Base-by-base conservation (phyloP, 148 eudicot genomes). In the Persicaria tinctoria region DNA sequence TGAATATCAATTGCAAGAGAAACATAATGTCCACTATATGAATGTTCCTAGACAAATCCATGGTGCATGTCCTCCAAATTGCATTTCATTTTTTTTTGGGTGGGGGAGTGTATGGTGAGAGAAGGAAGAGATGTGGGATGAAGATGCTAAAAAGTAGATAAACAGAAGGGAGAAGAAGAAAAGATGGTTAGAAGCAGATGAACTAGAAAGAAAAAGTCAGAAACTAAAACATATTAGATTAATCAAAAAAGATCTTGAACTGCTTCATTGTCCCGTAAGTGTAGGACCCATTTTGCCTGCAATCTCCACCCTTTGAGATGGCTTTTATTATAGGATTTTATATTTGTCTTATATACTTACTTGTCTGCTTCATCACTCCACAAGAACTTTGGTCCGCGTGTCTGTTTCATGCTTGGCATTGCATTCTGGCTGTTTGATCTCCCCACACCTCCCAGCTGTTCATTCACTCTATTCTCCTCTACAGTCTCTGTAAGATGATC, bases 351-450 rank as follows among this genome's bases (percentile, higher is more conserved):
- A 6, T 48, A 6, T 74, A 74, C 74, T 83, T 85, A 95, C 98
- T 97, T 92, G 76, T 95, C 98, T 73, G 93, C 84, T 55, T 80
- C 81, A 79, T 90, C 98, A 66, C 91, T 87, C 98, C 98, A 95
- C 17, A 75, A 75, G 76, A 87, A 90, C 87, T 80, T 87, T 75
- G 75, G 79, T 75, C 80, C 80, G 18, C 88, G 89, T 75, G 78
- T 74, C 78, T 83, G 76, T 50, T 82, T 86, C 80, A 90, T 76
- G 76, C 79, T 83, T 75, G 97, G 83, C 77, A 81, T 73, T 23
- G 87, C 85, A 84, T 85, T 72, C 55, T 85, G 82, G 74, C 82
- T 86, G 77, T 78, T 77, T 66, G 81, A 79, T 70, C 89, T 76
- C 63, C 47, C 76, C 74, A 50, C 76, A 82, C 18, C 70, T 66